Conservation (phyloP, 129 eudicot genomes). For the Deinandra increscens region DNA sequence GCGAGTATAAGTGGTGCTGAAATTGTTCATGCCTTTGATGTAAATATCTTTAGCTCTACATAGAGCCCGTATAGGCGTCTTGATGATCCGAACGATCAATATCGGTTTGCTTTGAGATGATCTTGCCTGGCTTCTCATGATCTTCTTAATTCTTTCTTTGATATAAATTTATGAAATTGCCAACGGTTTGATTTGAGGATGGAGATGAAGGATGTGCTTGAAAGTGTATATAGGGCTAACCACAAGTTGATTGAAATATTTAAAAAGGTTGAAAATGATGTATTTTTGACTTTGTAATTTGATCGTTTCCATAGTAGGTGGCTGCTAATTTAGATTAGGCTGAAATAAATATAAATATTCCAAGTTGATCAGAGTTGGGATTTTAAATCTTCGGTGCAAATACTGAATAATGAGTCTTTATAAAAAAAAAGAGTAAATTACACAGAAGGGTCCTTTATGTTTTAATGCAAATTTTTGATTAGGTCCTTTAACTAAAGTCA, state of each 20-base stretch:
- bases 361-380: too few relatives aligned
- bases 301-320: too few relatives aligned
- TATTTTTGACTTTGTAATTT: background rate
- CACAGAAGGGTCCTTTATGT: too few relatives aligned
- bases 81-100: conserved; percentile 35
- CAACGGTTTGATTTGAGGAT: conserved; percentile 9
- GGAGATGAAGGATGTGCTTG: background rate
- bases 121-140: conserved; percentile 37
- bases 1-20: conserved; percentile 30
- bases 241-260: conserved; percentile 20
- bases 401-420: too few relatives aligned
- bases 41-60: conserved; percentile 52
- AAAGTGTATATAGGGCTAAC: conserved; percentile 8
- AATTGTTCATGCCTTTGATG: conserved; percentile 48
- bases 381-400: too few relatives aligned
- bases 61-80: conserved; percentile 43
- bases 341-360: too few relatives aligned
- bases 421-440: too few relatives aligned
- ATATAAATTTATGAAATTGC: background rate
- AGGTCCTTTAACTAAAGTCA: too few relatives aligned
- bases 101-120: conserved; percentile 29
- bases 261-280: conserved; percentile 5
- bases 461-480: too few relatives aligned
- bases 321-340: background rate
- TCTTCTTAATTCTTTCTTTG: background rate